Evolutionary conservation across 164 flowering plant species (phyloP).

Genomic region (Kingdonia uniflora): DNA sequence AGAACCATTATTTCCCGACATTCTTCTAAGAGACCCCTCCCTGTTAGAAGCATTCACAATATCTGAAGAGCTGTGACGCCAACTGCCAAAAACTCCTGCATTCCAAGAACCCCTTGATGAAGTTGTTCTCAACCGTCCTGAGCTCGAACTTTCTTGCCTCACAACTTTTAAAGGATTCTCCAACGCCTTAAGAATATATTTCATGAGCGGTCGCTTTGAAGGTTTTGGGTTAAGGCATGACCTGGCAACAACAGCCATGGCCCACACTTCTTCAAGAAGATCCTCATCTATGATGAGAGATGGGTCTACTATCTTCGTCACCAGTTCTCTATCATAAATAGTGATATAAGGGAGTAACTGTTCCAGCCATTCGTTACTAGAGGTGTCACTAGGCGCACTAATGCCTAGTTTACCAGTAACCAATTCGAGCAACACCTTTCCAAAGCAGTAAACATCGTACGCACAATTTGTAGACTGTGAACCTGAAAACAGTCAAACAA

Average conservation of each 20-base stretch:
- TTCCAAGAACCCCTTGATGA: slow-evolving; percentile 95
- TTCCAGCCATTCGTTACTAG: slow-evolving; percentile 58
- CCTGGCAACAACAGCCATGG: slow-evolving; percentile 79
- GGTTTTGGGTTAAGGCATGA: slow-evolving; percentile 87
- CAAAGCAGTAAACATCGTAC: slow-evolving; percentile 78
- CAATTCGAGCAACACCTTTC: slow-evolving; percentile 78
- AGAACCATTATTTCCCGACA: slow-evolving; percentile 45
- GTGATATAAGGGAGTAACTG: slow-evolving; percentile 49
- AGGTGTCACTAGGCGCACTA: slow-evolving; percentile 42
- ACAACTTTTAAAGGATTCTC: slow-evolving; percentile 85
- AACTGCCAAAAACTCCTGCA: slow-evolving; percentile 88
- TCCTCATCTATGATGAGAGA: slow-evolving; percentile 70
- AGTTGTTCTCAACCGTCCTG: slow-evolving; percentile 58
- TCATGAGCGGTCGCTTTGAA: slow-evolving; percentile 60
- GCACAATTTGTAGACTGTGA: slow-evolving; percentile 54
- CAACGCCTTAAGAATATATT: slow-evolving; percentile 69
- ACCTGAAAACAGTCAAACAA: slow-evolving; percentile 30
- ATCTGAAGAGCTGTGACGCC: slow-evolving; percentile 81
- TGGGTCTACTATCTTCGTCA: slow-evolving; percentile 67
- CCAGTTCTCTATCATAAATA: slow-evolving; percentile 60
- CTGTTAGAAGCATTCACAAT: slow-evolving; percentile 25
- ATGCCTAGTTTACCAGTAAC: slow-evolving; percentile 81
- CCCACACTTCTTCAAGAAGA: slow-evolving; percentile 91
- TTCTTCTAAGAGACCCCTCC: slow-evolving; percentile 45
- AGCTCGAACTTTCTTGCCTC: slow-evolving; percentile 57